Conservation (phyloP, 2,329 filamentous ascomycete species). For the Lachnellula hyalina region DNA sequence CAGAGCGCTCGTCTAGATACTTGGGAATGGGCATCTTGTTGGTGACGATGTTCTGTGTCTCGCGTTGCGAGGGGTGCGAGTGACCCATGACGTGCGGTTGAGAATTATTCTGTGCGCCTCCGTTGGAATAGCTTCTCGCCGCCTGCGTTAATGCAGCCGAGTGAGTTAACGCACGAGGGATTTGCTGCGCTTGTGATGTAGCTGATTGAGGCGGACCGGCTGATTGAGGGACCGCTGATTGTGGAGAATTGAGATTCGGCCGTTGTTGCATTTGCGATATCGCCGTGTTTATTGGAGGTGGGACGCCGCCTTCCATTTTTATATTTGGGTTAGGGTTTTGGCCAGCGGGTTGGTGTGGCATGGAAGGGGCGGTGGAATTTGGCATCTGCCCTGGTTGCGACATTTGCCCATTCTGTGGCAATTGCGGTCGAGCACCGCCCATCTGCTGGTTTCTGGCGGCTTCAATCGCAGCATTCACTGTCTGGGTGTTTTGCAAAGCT, state of each 20-base stretch:
- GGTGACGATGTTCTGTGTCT: constrained; percentile 24
- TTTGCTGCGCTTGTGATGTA: constrained; percentile 16
- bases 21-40: constrained; percentile 49
- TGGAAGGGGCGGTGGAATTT: constrained; percentile 18
- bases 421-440: constrained; percentile 22
- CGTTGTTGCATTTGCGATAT: constrained; percentile 24
- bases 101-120: constrained; percentile 9
- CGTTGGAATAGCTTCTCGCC: constrained; percentile 31
- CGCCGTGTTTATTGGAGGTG: constrained; percentile 28
- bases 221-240: constrained; percentile 28
- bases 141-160: constrained; percentile 29
- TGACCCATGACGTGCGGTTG: constrained; percentile 30
- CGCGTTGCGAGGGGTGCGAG: constrained; percentile 24
- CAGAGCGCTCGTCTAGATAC: constrained; percentile 61
- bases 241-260: constrained; percentile 25
- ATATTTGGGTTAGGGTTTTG: constrained; percentile 19
- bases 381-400: constrained; percentile 16
- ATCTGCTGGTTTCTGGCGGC: constrained; percentile 31
- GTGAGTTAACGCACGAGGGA: constrained; percentile 28
- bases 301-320: constrained; percentile 24
- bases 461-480: constrained; percentile 32
- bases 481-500: constrained; percentile 28
- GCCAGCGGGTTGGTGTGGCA: constrained; percentile 1
- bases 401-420: constrained; percentile 20
- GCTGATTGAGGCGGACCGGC: constrained; percentile 23